phyloP scores from a whole-genome alignment of 805 yeast species.

The Myxozyma kluyveri region DNA sequence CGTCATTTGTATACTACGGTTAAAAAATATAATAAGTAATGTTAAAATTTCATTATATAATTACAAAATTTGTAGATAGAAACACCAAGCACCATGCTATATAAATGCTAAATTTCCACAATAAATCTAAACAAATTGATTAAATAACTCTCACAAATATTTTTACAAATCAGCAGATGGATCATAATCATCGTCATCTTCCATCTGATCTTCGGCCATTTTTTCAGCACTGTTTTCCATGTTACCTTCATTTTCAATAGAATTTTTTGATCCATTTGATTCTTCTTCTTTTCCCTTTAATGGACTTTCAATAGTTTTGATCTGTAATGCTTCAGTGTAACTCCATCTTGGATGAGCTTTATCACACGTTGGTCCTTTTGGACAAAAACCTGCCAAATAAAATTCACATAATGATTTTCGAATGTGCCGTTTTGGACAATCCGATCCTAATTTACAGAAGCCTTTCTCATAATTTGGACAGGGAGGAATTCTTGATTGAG shows the following conservation, averaged over 20 bases:
- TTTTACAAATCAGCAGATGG: too few species aligned
- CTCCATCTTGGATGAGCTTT: conserved; percentile 75
- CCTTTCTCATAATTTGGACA: conserved; percentile 83
- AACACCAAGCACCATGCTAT: too few species aligned
- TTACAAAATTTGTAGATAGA: too few species aligned
- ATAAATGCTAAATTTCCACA: too few species aligned
- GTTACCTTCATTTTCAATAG: not conserved
- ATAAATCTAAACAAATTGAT: too few species aligned
- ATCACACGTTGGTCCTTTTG: conserved; percentile 76
- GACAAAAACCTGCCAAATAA: conserved; percentile 89
- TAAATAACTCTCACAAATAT: too few species aligned
- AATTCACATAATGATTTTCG: conserved; percentile 72
- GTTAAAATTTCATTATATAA: not conserved
- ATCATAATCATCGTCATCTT: not conserved
- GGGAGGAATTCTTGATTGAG: conserved; percentile 80
- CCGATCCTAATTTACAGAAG: conserved; percentile 89
- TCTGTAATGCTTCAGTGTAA: conserved; percentile 14
- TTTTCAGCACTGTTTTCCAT: not conserved
- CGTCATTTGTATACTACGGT: too few species aligned
- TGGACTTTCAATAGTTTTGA: too few species aligned
- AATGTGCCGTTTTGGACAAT: conserved; percentile 77
- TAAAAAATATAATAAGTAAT: too few species aligned
- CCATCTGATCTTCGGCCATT: not conserved
- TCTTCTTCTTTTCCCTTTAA: too few species aligned
- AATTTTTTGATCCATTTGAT: too few species aligned